A percentile compares a stretch with the other conserved stretches of the same genome.
Conservation (phyloP, 2,329 filamentous ascomycete genomes). For the Grosmannia serpens region DNA sequence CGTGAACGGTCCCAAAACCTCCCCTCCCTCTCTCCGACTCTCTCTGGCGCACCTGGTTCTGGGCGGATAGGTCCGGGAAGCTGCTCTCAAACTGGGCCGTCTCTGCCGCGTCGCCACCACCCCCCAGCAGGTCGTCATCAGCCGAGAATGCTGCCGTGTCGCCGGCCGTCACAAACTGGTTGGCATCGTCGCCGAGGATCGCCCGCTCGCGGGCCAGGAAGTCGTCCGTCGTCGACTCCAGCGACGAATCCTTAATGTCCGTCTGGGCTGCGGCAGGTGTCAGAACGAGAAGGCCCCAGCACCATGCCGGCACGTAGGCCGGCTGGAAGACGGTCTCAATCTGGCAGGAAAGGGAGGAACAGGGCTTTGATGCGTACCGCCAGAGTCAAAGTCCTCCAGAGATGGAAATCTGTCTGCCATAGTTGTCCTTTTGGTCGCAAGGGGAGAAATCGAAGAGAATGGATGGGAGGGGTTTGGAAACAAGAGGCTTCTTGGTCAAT, state of each 20-base stretch:
- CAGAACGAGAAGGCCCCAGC: neutral
- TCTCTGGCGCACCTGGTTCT: slow-evolving; percentile 49
- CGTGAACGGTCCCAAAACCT: too few relatives aligned
- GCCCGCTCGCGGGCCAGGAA: slow-evolving; percentile 90
- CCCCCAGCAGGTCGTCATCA: slow-evolving; percentile 61
- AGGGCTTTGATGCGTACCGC: slow-evolving; percentile 30
- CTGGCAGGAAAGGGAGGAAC: neutral
- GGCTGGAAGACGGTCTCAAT: too few relatives aligned
- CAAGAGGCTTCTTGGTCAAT: neutral
- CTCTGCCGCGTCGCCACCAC: slow-evolving; percentile 37
- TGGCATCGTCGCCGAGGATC: slow-evolving; percentile 80
- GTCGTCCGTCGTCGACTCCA: slow-evolving; percentile 57
- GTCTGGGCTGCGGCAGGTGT: slow-evolving; percentile 47
- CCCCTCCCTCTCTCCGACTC: neutral
- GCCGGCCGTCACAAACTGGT: slow-evolving; percentile 71
- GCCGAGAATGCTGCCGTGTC: slow-evolving; percentile 40
- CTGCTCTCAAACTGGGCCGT: slow-evolving; percentile 65
- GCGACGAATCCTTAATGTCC: slow-evolving; percentile 45
- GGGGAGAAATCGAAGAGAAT: neutral
- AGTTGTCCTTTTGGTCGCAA: slow-evolving; percentile 14
- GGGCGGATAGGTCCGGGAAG: slow-evolving; percentile 65
- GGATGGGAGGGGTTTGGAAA: neutral
- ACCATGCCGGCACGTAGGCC: too few relatives aligned
- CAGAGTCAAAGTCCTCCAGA: slow-evolving; percentile 64
- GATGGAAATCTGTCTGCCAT: slow-evolving; percentile 76